Evolutionary conservation across 352 stramenopile genomes (phyloP).

Genomic region (Pythium brachiatum): DNA sequence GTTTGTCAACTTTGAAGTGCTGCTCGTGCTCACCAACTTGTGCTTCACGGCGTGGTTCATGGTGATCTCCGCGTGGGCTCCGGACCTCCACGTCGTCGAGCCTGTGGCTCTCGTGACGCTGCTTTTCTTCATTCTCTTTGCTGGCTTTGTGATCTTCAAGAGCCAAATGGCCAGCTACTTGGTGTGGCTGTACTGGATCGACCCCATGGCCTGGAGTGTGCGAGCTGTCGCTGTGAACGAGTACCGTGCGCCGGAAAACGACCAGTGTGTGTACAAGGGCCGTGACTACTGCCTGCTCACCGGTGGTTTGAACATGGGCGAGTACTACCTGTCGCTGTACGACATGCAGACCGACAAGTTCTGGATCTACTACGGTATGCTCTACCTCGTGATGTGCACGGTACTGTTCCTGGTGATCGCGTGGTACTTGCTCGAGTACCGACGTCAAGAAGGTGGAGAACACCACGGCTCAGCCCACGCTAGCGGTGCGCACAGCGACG

Average conservation of each 20-base stretch:
- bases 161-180: constrained; percentile 33
- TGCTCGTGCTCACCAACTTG: constrained; percentile 54
- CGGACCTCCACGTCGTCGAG: constrained; percentile 27
- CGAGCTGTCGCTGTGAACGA: constrained; percentile 30
- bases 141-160: constrained; percentile 36
- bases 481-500: background rate
- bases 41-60: constrained; percentile 33
- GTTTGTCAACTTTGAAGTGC: constrained; percentile 47
- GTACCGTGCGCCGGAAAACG: constrained; percentile 27
- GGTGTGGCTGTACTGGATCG: constrained; percentile 48
- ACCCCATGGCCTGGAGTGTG: constrained; percentile 38
- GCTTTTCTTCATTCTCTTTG: constrained; percentile 33
- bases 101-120: constrained; percentile 27
- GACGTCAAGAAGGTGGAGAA: constrained; percentile 22
- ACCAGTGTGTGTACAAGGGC: constrained; percentile 25
- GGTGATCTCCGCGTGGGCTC: constrained; percentile 21
- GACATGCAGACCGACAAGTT: constrained; percentile 17
- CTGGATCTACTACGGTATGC: constrained; percentile 24
- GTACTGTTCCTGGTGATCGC: constrained; percentile 27
- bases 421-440: constrained; percentile 30
- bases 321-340: constrained; percentile 27
- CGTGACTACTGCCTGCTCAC: constrained; percentile 15
- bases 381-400: constrained; percentile 21
- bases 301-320: constrained; percentile 10
- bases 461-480: background rate